These are phyloP conservation scores for Candida pseudoglaebosa DNA, from an alignment of 805 yeast genomes.

Conservation along the genomic window DNA sequence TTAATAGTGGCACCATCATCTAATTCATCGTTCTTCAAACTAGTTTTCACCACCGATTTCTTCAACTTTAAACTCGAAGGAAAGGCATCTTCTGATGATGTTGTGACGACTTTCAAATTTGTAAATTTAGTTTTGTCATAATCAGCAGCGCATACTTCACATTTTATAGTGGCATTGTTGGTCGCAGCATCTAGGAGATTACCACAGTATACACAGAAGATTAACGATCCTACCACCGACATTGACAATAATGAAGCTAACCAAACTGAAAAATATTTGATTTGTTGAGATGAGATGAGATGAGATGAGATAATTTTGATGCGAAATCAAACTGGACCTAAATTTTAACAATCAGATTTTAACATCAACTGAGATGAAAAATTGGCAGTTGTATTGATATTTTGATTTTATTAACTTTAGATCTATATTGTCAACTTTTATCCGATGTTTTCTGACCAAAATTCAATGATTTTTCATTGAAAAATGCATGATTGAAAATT, in stretches of 20 bases:
- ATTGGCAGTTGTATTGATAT: background rate
- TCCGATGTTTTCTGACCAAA: too few species aligned
- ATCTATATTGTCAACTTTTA: too few species aligned
- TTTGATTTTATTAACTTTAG: too few species aligned
- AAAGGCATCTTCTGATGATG: conserved; percentile 88
- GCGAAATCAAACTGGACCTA: too few species aligned
- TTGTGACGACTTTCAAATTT: conserved; percentile 80
- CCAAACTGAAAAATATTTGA: conserved; percentile 1
- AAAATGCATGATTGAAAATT: too few species aligned
- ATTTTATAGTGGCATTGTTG: conserved; percentile 47
- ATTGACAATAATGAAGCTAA: conserved; percentile 31
- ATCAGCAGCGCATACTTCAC: conserved; percentile 46
- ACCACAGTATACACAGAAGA: conserved; percentile 93
- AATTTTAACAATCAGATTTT: too few species aligned
- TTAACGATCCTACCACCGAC: conserved; percentile 95
- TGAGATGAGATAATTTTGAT: too few species aligned
- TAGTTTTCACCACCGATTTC: conserved; percentile 86
- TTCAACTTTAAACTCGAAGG: conserved; percentile 81
- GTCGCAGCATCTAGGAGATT: conserved; percentile 70
- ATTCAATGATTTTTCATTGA: too few species aligned
- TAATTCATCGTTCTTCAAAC: conserved; percentile 67
- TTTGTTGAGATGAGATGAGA: conserved; percentile 4
- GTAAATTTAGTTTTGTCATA: conserved; percentile 55
- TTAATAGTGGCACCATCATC: conserved; percentile 96
- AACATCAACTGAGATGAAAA: too few species aligned